phyloP scores from a whole-genome alignment of 495 filamentous ascomycete genomes.

The Aspergillus bertholletiae region DNA sequence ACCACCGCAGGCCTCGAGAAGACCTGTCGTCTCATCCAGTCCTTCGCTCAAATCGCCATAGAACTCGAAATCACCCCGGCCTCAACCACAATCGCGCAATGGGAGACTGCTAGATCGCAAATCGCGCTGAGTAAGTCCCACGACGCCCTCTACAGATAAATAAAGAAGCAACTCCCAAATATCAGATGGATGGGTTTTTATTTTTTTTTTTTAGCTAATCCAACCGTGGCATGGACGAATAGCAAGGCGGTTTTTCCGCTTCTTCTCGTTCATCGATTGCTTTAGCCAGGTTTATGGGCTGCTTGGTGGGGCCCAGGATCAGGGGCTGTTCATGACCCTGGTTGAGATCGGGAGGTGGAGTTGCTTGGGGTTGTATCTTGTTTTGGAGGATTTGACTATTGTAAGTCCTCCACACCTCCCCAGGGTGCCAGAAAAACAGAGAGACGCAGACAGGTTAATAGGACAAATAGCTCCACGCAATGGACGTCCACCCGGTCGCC shows the following conservation, averaged over 20 bases:
- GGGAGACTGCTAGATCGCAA: slow-evolving; percentile 29
- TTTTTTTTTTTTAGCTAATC: too few species aligned
- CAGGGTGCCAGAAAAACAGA: too few species aligned
- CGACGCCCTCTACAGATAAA: background rate
- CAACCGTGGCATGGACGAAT: background rate
- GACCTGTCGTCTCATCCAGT: slow-evolving; percentile 58
- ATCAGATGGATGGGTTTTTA: too few species aligned
- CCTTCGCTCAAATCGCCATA: slow-evolving; percentile 46
- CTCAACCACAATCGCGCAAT: slow-evolving; percentile 21
- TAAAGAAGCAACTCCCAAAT: too few species aligned
- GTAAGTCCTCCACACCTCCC: too few species aligned
- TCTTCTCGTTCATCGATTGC: slow-evolving; percentile 61
- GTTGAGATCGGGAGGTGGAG: slow-evolving; percentile 35
- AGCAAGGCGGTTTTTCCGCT: slow-evolving; percentile 56
- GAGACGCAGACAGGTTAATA: too few species aligned
- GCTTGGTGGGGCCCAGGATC: slow-evolving; percentile 13
- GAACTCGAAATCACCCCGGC: slow-evolving; percentile 28
- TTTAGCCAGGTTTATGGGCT: slow-evolving; percentile 46
- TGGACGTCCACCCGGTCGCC: slow-evolving; percentile 34
- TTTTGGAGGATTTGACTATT: slow-evolving; percentile 40
- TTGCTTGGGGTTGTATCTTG: slow-evolving; percentile 36
- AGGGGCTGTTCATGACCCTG: slow-evolving; percentile 14
- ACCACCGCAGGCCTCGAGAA: slow-evolving; percentile 53
- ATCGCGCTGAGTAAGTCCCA: slow-evolving; percentile 30
- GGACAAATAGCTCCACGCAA: slow-evolving; percentile 40